phyloP scores from a whole-genome alignment of 169 alveolate genomes.

The Plasmodium sp. region DNA sequence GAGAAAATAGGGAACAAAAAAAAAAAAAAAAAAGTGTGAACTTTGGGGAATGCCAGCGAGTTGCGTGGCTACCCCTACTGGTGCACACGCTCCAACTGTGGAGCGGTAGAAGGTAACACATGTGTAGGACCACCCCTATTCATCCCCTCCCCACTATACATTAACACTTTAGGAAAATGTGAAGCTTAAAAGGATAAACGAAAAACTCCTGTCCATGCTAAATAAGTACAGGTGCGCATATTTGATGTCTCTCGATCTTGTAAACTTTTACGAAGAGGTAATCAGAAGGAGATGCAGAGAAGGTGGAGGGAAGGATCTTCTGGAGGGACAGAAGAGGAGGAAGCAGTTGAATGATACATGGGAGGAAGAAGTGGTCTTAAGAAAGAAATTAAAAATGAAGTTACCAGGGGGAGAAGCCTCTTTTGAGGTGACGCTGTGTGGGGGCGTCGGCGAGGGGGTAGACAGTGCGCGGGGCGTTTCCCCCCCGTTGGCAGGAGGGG shows the following conservation, averaged over 20 bases:
- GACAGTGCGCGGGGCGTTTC: not conserved
- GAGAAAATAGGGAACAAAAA: not conserved
- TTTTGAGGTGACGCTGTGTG: not conserved
- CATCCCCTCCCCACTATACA: not conserved
- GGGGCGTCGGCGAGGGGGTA: not conserved
- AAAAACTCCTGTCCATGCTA: constrained; percentile 31
- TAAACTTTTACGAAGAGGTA: constrained; percentile 34
- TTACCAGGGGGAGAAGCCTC: not conserved
- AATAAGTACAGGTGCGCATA: constrained; percentile 66
- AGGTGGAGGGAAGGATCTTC: constrained; percentile 20
- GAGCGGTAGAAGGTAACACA: not conserved
- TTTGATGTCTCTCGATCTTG: constrained; percentile 31
- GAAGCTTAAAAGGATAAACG: constrained; percentile 33
- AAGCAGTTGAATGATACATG: constrained; percentile 5
- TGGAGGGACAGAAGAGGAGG: constrained; percentile 3
- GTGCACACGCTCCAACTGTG: not conserved
- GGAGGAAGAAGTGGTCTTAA: constrained; percentile 46
- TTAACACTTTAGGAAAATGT: constrained; percentile 27
- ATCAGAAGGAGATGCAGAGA: constrained; percentile 15
- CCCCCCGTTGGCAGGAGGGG: not conserved
- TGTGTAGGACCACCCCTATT: not conserved
- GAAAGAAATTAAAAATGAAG: constrained; percentile 11
- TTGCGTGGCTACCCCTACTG: not conserved
- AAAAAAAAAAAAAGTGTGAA: not conserved
- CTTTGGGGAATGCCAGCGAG: not conserved